Percentiles rank a stretch among this genome's conserved stretches.
Conservation (phyloP, 139 green algal species). For the Chlorella sp. region DNA sequence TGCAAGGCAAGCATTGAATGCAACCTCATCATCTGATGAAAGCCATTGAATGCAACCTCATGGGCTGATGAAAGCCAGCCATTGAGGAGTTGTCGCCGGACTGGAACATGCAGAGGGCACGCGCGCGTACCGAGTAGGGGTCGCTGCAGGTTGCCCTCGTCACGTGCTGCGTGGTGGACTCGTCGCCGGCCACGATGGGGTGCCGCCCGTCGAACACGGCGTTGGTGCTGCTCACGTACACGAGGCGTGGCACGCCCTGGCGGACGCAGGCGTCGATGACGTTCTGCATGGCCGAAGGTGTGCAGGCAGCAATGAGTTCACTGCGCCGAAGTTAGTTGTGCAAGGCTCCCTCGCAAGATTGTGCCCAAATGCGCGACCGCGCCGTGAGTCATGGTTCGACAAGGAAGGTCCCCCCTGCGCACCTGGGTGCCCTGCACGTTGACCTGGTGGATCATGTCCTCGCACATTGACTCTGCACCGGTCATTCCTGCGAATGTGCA, state of each 20-base stretch:
- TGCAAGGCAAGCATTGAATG: not conserved
- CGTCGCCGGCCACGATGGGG: not conserved
- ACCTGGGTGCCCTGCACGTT: not conserved
- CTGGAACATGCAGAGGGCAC: not conserved
- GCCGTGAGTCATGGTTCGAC: not conserved
- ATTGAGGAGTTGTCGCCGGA: not conserved
- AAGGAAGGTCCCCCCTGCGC: not conserved
- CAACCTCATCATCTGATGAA: not conserved
- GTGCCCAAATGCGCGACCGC: not conserved
- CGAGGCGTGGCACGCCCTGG: not conserved
- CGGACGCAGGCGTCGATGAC: not conserved
- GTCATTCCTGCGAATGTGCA: conserved; percentile 8
- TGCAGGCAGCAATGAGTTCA: not conserved
- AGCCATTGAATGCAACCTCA: not conserved
- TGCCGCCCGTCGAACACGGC: not conserved
- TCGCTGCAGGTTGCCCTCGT: not conserved
- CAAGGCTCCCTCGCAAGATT: not conserved
- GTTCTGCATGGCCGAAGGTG: not conserved
- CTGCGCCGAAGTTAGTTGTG: not conserved
- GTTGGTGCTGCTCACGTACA: not conserved
- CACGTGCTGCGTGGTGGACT: not conserved
- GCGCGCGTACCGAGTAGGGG: not conserved
- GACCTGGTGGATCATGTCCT: not conserved
- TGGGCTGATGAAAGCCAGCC: too few species aligned
- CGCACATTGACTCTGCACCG: not conserved